A percentile compares a stretch with the other conserved stretches of the same genome.
Conservation (phyloP, 139 green algal species). For the Chlamydomonas schloesseri region DNA sequence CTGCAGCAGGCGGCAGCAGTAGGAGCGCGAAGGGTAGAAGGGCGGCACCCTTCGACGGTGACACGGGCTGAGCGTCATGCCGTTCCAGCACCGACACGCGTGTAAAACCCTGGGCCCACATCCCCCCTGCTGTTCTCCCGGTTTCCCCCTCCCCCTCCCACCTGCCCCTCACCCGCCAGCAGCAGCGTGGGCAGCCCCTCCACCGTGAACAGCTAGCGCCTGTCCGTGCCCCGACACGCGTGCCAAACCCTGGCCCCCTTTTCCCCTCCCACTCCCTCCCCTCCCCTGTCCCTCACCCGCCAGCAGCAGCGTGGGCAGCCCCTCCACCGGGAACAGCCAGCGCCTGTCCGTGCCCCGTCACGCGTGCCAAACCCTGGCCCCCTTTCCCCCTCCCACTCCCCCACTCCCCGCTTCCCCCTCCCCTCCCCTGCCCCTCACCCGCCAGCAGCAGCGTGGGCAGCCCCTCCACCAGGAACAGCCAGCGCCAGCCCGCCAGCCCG, state of each 20-base stretch:
- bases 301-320: background rate
- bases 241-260: too few species aligned
- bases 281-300: background rate
- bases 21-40: too few species aligned
- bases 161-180: background rate
- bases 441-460: constrained; percentile 39
- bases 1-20: too few species aligned
- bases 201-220: background rate
- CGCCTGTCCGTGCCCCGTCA: background rate
- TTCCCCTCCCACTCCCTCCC: background rate
- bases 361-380: too few species aligned
- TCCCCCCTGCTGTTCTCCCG: too few species aligned
- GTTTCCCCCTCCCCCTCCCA: background rate
- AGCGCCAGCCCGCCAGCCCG: constrained; percentile 80
- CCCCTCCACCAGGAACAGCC: constrained; percentile 82
- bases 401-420: background rate
- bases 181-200: background rate
- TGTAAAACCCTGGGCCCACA: background rate
- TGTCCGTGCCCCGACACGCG: background rate
- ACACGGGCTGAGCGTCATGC: too few species aligned
- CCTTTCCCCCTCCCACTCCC: background rate
- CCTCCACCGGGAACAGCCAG: background rate
- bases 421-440: background rate
- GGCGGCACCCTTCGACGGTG: too few species aligned
- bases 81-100: background rate